A percentile compares a stretch with the other conserved stretches of the same genome.
Evolutionary conservation across 257 asterid genomes (phyloP).

Genomic region (Agastache rugosa): DNA sequence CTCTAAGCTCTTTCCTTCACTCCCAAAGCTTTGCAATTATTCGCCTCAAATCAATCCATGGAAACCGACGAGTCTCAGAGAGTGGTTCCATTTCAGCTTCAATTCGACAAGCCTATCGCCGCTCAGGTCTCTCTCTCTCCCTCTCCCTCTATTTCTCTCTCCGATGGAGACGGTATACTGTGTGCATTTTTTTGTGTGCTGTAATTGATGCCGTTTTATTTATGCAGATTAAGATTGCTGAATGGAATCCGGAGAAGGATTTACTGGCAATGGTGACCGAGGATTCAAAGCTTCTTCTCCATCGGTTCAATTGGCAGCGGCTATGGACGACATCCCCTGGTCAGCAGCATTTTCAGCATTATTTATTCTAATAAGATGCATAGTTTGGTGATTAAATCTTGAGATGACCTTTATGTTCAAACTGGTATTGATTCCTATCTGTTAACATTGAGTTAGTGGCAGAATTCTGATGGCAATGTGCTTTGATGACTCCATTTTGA

Average conservation of each 20-base stretch:
- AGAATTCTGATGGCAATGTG: background rate
- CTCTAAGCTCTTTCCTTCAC: slow-evolving; percentile 25
- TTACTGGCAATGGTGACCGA: slow-evolving; percentile 91
- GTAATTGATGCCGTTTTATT: slow-evolving; percentile 22
- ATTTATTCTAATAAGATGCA: background rate
- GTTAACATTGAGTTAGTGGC: background rate
- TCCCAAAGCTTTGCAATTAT: slow-evolving; percentile 8
- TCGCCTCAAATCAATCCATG: slow-evolving; percentile 42
- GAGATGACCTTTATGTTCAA: slow-evolving; percentile 4
- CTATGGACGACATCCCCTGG: slow-evolving; percentile 93
- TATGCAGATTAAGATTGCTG: slow-evolving; percentile 82
- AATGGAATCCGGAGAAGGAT: slow-evolving; percentile 99
- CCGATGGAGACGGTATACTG: background rate
- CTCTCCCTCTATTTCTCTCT: background rate
- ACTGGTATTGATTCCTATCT: background rate
- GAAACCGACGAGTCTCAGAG: slow-evolving; percentile 60
- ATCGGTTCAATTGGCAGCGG: slow-evolving; percentile 99
- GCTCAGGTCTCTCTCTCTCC: slow-evolving; percentile 58
- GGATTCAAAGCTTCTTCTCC: slow-evolving; percentile 89
- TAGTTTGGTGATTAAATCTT: background rate
- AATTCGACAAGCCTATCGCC: slow-evolving; percentile 88
- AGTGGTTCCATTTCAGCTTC: slow-evolving; percentile 83
- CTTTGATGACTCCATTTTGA: background rate
- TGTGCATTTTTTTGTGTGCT: background rate
- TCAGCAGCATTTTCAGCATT: slow-evolving; percentile 31